Base-by-base conservation (phyloP, 2,329 filamentous ascomycete species). In the Monosporascus ibericus region DNA sequence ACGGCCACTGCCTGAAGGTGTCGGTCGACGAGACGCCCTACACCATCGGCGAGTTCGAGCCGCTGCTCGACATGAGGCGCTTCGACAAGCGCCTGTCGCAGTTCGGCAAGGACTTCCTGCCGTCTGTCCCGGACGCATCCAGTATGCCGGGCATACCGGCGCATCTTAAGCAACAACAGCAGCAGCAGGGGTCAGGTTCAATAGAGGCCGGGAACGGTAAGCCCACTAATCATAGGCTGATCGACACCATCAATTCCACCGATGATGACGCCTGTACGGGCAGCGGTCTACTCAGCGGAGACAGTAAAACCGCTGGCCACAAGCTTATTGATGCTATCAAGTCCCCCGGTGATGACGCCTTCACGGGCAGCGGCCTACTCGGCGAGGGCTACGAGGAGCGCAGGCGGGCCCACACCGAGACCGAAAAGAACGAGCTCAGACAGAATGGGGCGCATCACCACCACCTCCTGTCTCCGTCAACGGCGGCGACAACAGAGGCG, bases 41-140 rank as follows among this genome's bases (percentile, higher is more conserved):
- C 75, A 82, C 72, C 61, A 85, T 88, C 49, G 86, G 86, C 5
- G 78, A 81, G 1, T 88, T 88, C 67, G 76, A 82, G 58, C 86
- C 88, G 1, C 69, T 91, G 3, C 68, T 91, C 8, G 83, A 90
- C 54, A 70, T 84, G 63, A 73, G 78, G 39, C 74, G 77, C 7
- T 82, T 86, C 59, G 76, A 81, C 53, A 77, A 78, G 61, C 72
- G 75, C 8, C 55, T 78, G 1, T 77, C 77, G 14, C 72, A 78
- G 15, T 77, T 76, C 49, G 74, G 74, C 17, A 78, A 77, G 48
- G 70, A 76, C 52, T 68, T 72, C 52, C 60, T 68, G 17, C 62
- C 66, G 1, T 54, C 66, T 6, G 52, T 58, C 52, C 55, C 58
- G 39, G 61, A 63, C 17, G 47, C 55, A n/a, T 55, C 62, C 7